phyloP scores from a whole-genome alignment of 352 stramenopile genomes.

The Discostella stelligera region DNA sequence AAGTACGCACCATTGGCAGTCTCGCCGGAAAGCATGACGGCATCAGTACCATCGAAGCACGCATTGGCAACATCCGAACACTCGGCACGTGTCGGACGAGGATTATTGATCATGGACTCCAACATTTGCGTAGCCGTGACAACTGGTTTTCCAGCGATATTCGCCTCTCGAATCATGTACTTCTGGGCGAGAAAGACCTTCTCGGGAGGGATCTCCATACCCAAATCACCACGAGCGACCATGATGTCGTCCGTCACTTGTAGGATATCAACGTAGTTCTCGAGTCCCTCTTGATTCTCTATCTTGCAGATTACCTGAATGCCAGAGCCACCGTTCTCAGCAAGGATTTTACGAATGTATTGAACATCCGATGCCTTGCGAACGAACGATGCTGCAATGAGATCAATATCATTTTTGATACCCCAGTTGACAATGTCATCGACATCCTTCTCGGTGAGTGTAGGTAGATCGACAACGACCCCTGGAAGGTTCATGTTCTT shows the following conservation, averaged over 20 bases:
- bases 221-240: constrained; percentile 94
- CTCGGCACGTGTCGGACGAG: constrained; percentile 96
- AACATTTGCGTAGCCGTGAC: constrained; percentile 99
- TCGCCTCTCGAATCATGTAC: constrained; percentile 96
- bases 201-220: constrained; percentile 97
- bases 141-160: constrained; percentile 95
- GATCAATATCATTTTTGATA: constrained; percentile 95
- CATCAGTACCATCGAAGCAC: constrained; percentile 96
- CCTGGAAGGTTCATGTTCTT: constrained; percentile 90
- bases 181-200: constrained; percentile 99
- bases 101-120: constrained; percentile 97
- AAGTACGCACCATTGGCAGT: constrained; percentile 97
- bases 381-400: constrained; percentile 97
- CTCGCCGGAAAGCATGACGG: constrained; percentile 97
- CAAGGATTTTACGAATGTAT: constrained; percentile 89
- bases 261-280: constrained; percentile 93
- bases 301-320: constrained; percentile 96
- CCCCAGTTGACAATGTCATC: constrained; percentile 89
- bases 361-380: constrained; percentile 92
- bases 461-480: constrained; percentile 88
- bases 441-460: constrained; percentile 96
- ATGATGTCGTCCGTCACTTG: constrained; percentile 97
- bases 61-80: constrained; percentile 99
- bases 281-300: constrained; percentile 95
- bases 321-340: constrained; percentile 78